Evolutionary conservation across 129 eudicot species (phyloP).

Genomic region (Escallonia rubra): DNA sequence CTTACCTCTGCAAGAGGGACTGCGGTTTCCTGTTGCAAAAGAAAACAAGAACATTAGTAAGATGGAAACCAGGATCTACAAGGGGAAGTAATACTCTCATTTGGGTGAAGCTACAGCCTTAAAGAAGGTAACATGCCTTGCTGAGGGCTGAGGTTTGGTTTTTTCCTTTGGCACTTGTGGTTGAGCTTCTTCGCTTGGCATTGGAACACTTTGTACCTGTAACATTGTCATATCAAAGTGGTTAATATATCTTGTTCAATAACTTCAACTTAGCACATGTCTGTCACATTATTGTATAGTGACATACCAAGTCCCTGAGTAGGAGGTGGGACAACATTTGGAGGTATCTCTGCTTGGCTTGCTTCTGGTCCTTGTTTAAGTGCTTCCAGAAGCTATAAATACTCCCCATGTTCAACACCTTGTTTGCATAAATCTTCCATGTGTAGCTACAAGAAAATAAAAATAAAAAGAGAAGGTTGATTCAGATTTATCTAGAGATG

Average conservation of each 20-base stretch:
- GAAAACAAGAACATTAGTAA: conserved; percentile 1
- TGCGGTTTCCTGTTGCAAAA: conserved; percentile 38
- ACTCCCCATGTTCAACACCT: conserved; percentile 90
- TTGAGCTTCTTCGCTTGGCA: conserved; percentile 31
- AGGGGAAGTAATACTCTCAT: no score
- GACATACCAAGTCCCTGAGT: conserved; percentile 67
- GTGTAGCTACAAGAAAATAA: conserved; percentile 60
- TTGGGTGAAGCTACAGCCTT: no score
- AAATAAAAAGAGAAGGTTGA: no score
- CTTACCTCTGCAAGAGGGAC: conserved; percentile 52
- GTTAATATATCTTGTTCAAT: not conserved
- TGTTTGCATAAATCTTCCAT: conserved; percentile 97
- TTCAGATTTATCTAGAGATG: no score
- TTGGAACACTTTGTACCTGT: conserved; percentile 48
- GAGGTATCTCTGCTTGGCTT: conserved; percentile 84
- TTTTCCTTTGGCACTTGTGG: conserved; percentile 28
- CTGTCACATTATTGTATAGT: not conserved
- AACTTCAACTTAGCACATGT: not conserved
- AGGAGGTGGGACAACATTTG: conserved; percentile 70
- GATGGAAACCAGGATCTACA: no score
- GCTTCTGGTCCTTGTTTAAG: conserved; percentile 70
- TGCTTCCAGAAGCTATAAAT: conserved; percentile 74
- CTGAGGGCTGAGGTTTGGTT: conserved; percentile 25
- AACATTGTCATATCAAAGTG: conserved; percentile 14
- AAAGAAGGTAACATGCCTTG: conserved; percentile 27